These are phyloP conservation scores for Anthostomella pinea DNA, from an alignment of 2,329 filamentous ascomycete genomes.

Conservation along the genomic window DNA sequence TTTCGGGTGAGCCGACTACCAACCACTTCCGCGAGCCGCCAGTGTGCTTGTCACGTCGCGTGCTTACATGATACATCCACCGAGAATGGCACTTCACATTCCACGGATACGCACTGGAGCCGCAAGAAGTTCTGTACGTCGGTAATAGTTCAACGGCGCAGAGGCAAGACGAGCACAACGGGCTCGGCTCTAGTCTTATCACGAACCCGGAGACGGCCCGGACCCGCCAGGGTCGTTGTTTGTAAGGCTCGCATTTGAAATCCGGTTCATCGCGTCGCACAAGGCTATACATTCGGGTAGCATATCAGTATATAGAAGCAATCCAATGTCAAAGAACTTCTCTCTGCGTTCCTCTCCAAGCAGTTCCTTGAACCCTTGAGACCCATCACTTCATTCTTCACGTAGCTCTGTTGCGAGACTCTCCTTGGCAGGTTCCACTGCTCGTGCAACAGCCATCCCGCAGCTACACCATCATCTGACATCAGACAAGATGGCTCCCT, in stretches of 20 bases:
- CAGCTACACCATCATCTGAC: not conserved
- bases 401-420: not conserved
- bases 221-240: too few relatives aligned
- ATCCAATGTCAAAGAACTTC: not conserved
- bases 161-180: not conserved
- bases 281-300: not conserved
- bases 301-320: not conserved
- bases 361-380: not conserved
- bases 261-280: not conserved
- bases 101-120: too few relatives aligned
- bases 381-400: not conserved
- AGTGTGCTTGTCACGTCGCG: too few relatives aligned
- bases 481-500: slow-evolving; percentile 8
- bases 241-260: too few relatives aligned
- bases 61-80: too few relatives aligned
- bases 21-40: slow-evolving; percentile 2
- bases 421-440: not conserved
- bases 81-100: too few relatives aligned
- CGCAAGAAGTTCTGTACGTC: not conserved
- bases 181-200: too few relatives aligned
- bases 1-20: slow-evolving; percentile 5
- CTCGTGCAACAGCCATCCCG: not conserved
- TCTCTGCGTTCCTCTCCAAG: not conserved
- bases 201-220: too few relatives aligned
- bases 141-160: not conserved